Percentiles rank a stretch among this genome's conserved stretches.
phyloP scores from a whole-genome alignment of 257 asterid genomes.

The Plantago major region DNA sequence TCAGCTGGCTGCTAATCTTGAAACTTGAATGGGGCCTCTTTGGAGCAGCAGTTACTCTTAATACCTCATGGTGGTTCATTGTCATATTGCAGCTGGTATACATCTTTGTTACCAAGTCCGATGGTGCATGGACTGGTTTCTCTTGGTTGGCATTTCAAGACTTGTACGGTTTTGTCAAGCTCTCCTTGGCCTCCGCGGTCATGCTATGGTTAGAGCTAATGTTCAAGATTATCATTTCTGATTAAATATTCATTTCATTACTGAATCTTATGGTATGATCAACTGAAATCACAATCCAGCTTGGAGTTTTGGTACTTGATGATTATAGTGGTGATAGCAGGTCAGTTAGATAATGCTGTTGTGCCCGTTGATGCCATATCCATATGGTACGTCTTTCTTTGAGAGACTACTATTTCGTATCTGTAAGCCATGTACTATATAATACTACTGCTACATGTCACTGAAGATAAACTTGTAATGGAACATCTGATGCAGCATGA shows the following conservation, averaged over 20 bases:
- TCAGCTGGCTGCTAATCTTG: constrained; percentile 63
- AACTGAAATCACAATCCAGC: constrained; percentile 35
- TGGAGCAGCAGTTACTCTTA: constrained; percentile 64
- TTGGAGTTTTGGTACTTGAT: constrained; percentile 87
- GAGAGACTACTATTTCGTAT: not conserved
- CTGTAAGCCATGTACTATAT: not conserved
- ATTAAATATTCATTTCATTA: not conserved
- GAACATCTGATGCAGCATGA: constrained; percentile 50
- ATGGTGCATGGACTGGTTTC: constrained; percentile 80
- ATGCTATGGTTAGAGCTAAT: constrained; percentile 57
- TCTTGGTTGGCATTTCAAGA: constrained; percentile 66
- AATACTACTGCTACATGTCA: not conserved
- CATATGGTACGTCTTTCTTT: constrained; percentile 50
- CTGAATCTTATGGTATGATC: not conserved
- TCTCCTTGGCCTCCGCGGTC: constrained; percentile 70
- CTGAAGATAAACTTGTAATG: not conserved
- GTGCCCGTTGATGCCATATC: constrained; percentile 75
- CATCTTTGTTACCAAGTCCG: constrained; percentile 53
- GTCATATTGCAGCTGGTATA: constrained; percentile 44
- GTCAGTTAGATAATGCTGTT: constrained; percentile 63
- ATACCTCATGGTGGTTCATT: constrained; percentile 61
- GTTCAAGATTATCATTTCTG: not conserved
- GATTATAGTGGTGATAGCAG: constrained; percentile 57
- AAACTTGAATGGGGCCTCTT: constrained; percentile 54
- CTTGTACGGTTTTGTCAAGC: constrained; percentile 53